Conservation (phyloP, 2,329 filamentous ascomycete species). For the Ophiostoma australiae region DNA sequence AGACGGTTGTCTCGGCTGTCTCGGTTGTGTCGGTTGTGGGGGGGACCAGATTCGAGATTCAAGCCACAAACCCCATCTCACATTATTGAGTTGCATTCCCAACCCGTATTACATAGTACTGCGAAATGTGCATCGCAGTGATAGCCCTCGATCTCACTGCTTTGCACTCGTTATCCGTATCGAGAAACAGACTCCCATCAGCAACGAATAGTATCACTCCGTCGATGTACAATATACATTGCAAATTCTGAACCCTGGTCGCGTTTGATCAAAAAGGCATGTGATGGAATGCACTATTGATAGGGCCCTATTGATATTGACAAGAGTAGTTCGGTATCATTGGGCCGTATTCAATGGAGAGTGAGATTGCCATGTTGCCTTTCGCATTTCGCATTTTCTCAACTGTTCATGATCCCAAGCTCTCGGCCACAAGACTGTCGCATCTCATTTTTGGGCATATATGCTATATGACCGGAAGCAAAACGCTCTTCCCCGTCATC, state of each 20-base stretch:
- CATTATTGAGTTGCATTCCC: background rate
- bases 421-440: background rate
- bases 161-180: background rate
- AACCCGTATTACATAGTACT: background rate
- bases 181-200: background rate
- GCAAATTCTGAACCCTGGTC: background rate
- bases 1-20: background rate
- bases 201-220: background rate
- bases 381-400: background rate
- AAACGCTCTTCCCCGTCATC: background rate
- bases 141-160: background rate
- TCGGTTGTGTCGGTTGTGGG: background rate
- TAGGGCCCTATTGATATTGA: background rate
- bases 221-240: too few species aligned
- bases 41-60: background rate
- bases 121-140: background rate
- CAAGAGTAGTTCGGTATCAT: background rate
- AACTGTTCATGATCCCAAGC: background rate
- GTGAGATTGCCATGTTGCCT: background rate
- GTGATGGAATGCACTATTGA: background rate
- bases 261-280: background rate
- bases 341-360: background rate
- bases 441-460: background rate
- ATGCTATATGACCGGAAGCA: background rate
- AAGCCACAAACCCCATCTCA: constrained; percentile 4